Percentiles rank a stretch among this genome's conserved stretches.
Conservation (phyloP, 106 monocot species). For the Platanthera zijinensis region DNA sequence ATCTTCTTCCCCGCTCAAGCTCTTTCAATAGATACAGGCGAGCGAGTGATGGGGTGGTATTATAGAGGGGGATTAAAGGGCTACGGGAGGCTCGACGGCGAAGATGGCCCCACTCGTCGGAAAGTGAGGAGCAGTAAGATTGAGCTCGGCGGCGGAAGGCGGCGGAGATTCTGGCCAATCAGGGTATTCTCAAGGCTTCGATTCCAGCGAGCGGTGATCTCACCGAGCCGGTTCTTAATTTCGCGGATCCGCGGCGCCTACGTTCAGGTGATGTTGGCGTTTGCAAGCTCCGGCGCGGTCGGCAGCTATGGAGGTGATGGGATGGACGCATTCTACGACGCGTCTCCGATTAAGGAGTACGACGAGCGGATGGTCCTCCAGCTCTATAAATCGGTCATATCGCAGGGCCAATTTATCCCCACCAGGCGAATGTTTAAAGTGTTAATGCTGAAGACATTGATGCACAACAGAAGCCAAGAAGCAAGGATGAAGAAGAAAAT, state of each 20-base stretch:
- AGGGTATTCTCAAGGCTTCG: slow-evolving; percentile 13
- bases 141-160: slow-evolving; percentile 13
- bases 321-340: slow-evolving; percentile 12
- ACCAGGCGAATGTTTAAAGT: slow-evolving; percentile 2
- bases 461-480: too few relatives aligned
- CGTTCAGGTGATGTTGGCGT: slow-evolving; percentile 49
- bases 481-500: too few relatives aligned
- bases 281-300: slow-evolving; percentile 20
- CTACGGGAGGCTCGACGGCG: slow-evolving; percentile 25
- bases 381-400: slow-evolving; percentile 43
- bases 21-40: not conserved
- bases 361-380: slow-evolving; percentile 47
- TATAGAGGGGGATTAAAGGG: slow-evolving; percentile 24
- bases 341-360: slow-evolving; percentile 37
- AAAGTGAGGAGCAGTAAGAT: not conserved
- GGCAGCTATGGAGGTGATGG: slow-evolving; percentile 13
- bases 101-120: slow-evolving; percentile 8
- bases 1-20: not conserved
- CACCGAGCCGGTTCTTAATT: slow-evolving; percentile 30
- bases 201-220: slow-evolving; percentile 15
- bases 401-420: slow-evolving; percentile 22
- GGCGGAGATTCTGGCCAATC: slow-evolving; percentile 29
- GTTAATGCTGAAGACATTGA: too few relatives aligned
- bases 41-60: slow-evolving; percentile 12
- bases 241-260: slow-evolving; percentile 47